phyloP scores from a whole-genome alignment of 768 basidiomycete species.

The Cyclocybe aegerita region DNA sequence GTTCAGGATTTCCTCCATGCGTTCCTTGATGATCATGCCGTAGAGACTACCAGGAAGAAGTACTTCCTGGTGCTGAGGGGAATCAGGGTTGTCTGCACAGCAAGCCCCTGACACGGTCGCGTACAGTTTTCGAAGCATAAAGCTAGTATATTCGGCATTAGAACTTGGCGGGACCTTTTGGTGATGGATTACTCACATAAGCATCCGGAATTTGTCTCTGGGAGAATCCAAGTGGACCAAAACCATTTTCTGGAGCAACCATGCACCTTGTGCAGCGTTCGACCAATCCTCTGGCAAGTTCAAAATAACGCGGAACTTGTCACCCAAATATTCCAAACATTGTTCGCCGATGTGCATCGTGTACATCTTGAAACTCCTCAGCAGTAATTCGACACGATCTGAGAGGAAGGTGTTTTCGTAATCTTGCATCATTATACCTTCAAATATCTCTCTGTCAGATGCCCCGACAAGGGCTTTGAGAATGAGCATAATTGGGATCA shows the following conservation, averaged over 20 bases:
- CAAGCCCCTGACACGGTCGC: slow-evolving; percentile 87
- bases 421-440: slow-evolving; percentile 95
- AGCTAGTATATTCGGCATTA: slow-evolving; percentile 44
- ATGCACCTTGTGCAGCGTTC: slow-evolving; percentile 76
- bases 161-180: neutral
- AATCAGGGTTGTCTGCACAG: slow-evolving; percentile 96
- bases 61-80: slow-evolving; percentile 97
- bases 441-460: slow-evolving; percentile 95
- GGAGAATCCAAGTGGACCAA: slow-evolving; percentile 87
- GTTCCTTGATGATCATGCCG: slow-evolving; percentile 97
- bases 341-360: slow-evolving; percentile 84
- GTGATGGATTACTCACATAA: slow-evolving; percentile 62
- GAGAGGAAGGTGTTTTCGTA: slow-evolving; percentile 97
- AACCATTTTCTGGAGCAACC: slow-evolving; percentile 81
- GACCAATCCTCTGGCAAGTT: slow-evolving; percentile 93
- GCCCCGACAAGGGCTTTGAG: slow-evolving; percentile 91
- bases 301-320: slow-evolving; percentile 93
- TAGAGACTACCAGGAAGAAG: slow-evolving; percentile 91
- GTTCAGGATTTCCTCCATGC: slow-evolving; percentile 86
- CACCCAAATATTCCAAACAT: slow-evolving; percentile 92
- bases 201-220: slow-evolving; percentile 92
- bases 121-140: slow-evolving; percentile 97
- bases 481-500: slow-evolving; percentile 95
- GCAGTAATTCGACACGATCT: slow-evolving; percentile 90
- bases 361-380: slow-evolving; percentile 95